Conservation (phyloP, 78 protist genomes). For the Blattamonas nauphoetae region DNA sequence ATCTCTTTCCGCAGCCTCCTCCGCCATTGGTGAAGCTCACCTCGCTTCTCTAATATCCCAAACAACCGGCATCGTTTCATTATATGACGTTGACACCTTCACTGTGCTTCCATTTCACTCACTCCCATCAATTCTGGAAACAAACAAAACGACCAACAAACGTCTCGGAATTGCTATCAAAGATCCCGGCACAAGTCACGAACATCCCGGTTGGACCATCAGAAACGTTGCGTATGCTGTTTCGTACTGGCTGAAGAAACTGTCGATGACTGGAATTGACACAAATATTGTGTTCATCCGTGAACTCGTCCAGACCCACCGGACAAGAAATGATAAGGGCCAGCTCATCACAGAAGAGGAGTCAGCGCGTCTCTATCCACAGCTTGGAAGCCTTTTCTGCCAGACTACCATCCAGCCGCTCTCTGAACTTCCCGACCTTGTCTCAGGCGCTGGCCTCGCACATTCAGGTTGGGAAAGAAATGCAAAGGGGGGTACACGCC, state of each 20-base stretch:
- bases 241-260: background rate
- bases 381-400: background rate
- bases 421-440: background rate
- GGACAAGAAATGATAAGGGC: background rate
- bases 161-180: background rate
- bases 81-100: background rate
- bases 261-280: background rate
- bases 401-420: background rate
- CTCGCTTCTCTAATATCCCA: background rate
- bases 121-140: background rate
- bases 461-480: slow-evolving; percentile 78
- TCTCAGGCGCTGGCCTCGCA: background rate
- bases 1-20: background rate
- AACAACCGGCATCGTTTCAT: background rate
- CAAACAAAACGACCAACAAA: background rate
- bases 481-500: slow-evolving; percentile 42
- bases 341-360: background rate
- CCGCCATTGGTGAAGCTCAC: slow-evolving; percentile 20
- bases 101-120: background rate
- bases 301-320: background rate
- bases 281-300: background rate
- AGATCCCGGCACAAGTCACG: background rate
- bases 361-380: background rate
- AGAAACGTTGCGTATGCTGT: background rate
- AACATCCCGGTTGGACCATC: background rate